Conservation (phyloP, 805 yeast genomes). For the Brettanomyces nanus region DNA sequence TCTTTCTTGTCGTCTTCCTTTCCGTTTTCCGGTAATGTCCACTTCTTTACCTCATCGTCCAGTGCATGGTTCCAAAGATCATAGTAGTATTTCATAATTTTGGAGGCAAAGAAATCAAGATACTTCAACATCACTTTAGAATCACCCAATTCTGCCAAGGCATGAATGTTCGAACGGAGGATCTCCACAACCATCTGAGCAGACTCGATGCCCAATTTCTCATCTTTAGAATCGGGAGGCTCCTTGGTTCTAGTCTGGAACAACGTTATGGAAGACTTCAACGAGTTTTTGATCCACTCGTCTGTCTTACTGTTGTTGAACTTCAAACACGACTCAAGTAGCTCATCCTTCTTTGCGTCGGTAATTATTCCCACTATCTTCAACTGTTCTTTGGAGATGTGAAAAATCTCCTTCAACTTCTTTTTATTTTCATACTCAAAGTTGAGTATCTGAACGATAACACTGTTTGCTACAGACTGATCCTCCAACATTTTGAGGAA, state of each 20-base stretch:
- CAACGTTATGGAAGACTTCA: constrained; percentile 29
- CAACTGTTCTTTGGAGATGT: constrained; percentile 35
- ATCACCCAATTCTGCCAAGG: constrained; percentile 31
- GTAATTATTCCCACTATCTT: constrained; percentile 41
- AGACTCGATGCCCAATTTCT: constrained; percentile 21
- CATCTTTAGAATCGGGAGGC: constrained; percentile 37
- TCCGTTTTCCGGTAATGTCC: constrained; percentile 6
- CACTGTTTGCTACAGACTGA: constrained; percentile 58
- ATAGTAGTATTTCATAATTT: constrained; percentile 15
- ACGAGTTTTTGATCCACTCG: constrained; percentile 69
- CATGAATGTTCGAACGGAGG: constrained; percentile 22
- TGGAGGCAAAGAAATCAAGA: constrained; percentile 16
- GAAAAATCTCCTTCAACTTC: constrained; percentile 42
- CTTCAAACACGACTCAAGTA: constrained; percentile 71
- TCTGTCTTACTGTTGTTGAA: constrained; percentile 65
- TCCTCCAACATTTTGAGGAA: constrained; percentile 48
- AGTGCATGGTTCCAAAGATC: constrained; percentile 15
- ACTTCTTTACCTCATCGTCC: constrained; percentile 11
- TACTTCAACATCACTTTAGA: constrained; percentile 21
- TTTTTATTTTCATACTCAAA: constrained; percentile 64
- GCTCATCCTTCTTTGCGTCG: constrained; percentile 60
- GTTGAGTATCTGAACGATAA: constrained; percentile 63
- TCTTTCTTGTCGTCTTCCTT: neutral
- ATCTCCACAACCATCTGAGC: constrained; percentile 20
- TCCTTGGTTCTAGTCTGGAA: constrained; percentile 61